Conservation (phyloP, 352 stramenopile genomes). For the Phytopythium litorale region DNA sequence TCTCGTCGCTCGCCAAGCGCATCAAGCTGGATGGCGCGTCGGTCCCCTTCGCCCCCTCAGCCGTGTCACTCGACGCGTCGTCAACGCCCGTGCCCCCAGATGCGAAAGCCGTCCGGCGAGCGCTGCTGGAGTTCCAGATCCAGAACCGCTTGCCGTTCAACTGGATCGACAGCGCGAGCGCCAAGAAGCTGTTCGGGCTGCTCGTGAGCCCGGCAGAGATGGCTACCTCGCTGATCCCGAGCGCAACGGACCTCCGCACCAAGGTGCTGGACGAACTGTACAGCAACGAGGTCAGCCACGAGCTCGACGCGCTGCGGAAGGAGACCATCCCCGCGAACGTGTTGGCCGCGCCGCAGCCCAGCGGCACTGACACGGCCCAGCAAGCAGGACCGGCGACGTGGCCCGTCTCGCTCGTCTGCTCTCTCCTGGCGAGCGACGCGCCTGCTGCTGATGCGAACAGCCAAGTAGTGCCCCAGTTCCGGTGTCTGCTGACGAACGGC, state of each 20-base stretch:
- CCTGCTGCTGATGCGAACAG: not conserved
- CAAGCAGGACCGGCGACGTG: not conserved
- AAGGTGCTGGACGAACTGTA: constrained; percentile 38
- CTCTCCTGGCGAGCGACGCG: not conserved
- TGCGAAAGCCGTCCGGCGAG: constrained; percentile 17
- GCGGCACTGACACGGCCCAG: not conserved
- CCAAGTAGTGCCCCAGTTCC: constrained; percentile 15
- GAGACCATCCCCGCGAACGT: constrained; percentile 24
- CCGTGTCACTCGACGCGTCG: not conserved
- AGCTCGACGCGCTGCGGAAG: constrained; percentile 33
- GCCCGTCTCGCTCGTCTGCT: constrained; percentile 3
- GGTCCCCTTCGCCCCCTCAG: not conserved
- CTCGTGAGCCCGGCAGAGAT: constrained; percentile 15
- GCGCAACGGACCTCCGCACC: constrained; percentile 29
- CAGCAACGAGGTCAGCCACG: constrained; percentile 19
- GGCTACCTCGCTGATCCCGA: constrained; percentile 23
- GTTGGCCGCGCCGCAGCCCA: not conserved
- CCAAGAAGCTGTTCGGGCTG: constrained; percentile 41
- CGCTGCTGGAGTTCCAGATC: constrained; percentile 56
- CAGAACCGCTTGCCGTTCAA: constrained; percentile 65
- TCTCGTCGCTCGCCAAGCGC: constrained; percentile 20
- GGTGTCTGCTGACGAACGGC: constrained; percentile 36
- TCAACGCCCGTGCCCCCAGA: constrained; percentile 2
- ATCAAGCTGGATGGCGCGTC: constrained; percentile 10
- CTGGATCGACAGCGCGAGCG: constrained; percentile 50